Evolutionary conservation across 305 asterid genomes (phyloP).

Genomic region (Rubia tinctorum): DNA sequence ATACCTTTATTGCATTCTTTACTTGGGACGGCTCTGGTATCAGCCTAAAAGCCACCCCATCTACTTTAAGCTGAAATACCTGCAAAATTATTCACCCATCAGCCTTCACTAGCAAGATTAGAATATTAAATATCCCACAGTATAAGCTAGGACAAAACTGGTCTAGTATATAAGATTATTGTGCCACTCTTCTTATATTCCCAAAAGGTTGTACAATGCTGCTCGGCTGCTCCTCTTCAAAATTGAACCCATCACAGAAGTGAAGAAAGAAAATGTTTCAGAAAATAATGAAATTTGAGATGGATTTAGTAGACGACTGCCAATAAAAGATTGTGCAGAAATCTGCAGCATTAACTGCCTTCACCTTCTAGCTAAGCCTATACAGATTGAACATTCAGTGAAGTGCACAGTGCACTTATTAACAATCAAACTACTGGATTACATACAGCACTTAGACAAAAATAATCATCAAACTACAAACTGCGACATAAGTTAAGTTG

Average conservation of each 20-base stretch:
- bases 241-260: neutral
- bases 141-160: neutral
- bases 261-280: neutral
- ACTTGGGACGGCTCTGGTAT: constrained; percentile 90
- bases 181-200: neutral
- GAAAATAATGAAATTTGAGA: neutral
- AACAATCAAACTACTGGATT: neutral
- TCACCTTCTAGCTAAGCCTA: neutral
- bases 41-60: constrained; percentile 88
- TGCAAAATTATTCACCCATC: constrained; percentile 31
- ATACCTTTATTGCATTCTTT: constrained; percentile 72
- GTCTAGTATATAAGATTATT: neutral
- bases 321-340: neutral
- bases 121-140: neutral
- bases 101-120: constrained; percentile 1
- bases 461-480: no score
- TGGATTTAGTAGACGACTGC: neutral
- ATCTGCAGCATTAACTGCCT: neutral
- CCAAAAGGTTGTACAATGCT: neutral
- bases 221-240: neutral
- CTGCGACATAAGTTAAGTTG: no score
- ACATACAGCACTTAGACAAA: neutral
- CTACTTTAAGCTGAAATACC: constrained; percentile 83
- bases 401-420: neutral
- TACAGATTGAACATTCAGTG: neutral